Conservation (phyloP, 1,284 basidiomycete genomes). For the Ceratobasidium papillatum region DNA sequence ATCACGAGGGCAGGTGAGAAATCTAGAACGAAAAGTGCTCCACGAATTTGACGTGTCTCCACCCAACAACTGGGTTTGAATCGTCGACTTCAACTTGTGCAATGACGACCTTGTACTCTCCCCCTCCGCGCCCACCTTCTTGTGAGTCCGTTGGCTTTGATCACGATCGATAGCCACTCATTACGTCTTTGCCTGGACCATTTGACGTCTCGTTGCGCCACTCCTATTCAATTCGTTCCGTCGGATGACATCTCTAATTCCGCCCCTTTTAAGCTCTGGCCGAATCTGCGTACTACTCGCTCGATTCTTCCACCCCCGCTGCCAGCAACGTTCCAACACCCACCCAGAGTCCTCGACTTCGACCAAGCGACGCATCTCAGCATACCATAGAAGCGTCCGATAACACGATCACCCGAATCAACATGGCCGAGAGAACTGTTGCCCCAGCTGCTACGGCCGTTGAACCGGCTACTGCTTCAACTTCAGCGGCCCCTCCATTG, state of each 20-base stretch:
- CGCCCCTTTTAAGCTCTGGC: constrained; percentile 9
- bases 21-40: neutral
- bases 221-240: neutral
- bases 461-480: neutral
- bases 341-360: constrained; percentile 17
- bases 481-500: neutral
- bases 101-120: neutral
- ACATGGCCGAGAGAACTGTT: neutral
- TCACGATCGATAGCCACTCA: neutral
- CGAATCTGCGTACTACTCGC: constrained; percentile 21
- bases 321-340: constrained; percentile 26
- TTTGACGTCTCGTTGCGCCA: neutral
- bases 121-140: constrained; percentile 9
- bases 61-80: neutral
- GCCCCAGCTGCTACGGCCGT: neutral
- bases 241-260: neutral
- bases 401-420: constrained; percentile 21
- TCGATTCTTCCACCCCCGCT: constrained; percentile 18
- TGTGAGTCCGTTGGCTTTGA: constrained; percentile 1
- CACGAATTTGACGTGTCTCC: constrained; percentile 10
- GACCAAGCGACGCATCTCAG: constrained; percentile 23
- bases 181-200: neutral
- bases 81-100: neutral
- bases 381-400: constrained; percentile 11
- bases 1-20: constrained; percentile 9